Conservation (phyloP, 1,139 yeast species). For the Magnusiomyces tetraspermus region DNA sequence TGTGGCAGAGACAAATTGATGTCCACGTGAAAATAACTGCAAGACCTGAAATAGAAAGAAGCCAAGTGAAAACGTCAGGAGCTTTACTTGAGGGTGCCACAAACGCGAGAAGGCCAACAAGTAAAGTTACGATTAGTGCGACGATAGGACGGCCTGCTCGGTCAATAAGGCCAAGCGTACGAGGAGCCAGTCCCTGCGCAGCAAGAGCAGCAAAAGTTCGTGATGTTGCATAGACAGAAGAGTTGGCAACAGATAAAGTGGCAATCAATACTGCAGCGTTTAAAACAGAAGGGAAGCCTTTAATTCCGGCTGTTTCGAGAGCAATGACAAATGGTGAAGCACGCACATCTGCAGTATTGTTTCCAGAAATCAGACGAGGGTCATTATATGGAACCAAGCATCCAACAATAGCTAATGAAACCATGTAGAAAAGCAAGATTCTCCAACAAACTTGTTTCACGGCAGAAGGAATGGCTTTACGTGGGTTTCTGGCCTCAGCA, state of each 20-base stretch:
- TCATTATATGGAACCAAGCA: slow-evolving; percentile 59
- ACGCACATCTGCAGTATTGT: slow-evolving; percentile 43
- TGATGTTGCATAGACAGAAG: slow-evolving; percentile 68
- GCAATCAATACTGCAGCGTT: slow-evolving; percentile 64
- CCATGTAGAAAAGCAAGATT: slow-evolving; percentile 53
- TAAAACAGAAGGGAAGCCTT: slow-evolving; percentile 56
- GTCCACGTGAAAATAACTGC: slow-evolving; percentile 73
- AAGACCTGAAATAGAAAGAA: slow-evolving; percentile 68
- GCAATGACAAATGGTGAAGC: slow-evolving; percentile 73
- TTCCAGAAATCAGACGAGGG: slow-evolving; percentile 38
- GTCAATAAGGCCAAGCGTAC: slow-evolving; percentile 60
- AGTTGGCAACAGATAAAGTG: slow-evolving; percentile 61
- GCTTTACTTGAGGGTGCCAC: slow-evolving; percentile 60
- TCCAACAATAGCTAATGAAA: slow-evolving; percentile 53
- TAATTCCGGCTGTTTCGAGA: slow-evolving; percentile 46
- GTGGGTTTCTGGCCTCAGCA: slow-evolving; percentile 46
- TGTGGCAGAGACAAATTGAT: slow-evolving; percentile 58
- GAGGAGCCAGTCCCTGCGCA: slow-evolving; percentile 68
- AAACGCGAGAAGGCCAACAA: slow-evolving; percentile 60
- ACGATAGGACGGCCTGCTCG: slow-evolving; percentile 63
- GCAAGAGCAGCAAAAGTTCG: slow-evolving; percentile 76
- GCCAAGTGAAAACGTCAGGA: slow-evolving; percentile 64
- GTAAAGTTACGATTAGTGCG: slow-evolving; percentile 48
- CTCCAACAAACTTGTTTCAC: slow-evolving; percentile 69
- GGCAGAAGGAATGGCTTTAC: slow-evolving; percentile 64